Evolutionary conservation across 1,284 basidiomycete species (phyloP).

Genomic region (Sporisorium reilianum): DNA sequence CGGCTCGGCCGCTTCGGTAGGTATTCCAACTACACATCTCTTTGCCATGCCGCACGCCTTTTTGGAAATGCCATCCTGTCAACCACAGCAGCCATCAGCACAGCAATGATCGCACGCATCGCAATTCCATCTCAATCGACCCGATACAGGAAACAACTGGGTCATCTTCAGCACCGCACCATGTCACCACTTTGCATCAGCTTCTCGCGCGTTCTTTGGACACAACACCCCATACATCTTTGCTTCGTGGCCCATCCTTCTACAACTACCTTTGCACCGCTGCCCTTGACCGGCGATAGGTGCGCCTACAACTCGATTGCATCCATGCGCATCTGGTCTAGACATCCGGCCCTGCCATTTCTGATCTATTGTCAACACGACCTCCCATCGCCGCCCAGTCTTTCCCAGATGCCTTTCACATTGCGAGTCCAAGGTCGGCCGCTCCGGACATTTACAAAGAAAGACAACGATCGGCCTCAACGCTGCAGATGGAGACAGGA

Average conservation of each 20-base stretch:
- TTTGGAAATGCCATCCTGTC: not conserved
- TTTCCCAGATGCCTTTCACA: not conserved
- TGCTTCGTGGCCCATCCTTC: no score
- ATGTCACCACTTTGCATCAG: not conserved
- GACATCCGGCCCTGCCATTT: no score
- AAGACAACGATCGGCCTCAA: no score
- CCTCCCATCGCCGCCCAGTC: not conserved
- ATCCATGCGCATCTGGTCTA: not conserved
- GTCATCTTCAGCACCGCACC: not conserved
- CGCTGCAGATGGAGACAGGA: not conserved
- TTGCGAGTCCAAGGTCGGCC: not conserved
- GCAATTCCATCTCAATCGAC: not conserved
- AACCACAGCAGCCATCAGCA: not conserved
- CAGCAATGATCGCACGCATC: not conserved
- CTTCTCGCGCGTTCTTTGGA: not conserved
- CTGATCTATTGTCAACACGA: not conserved
- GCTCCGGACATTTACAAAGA: no score
- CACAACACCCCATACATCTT: not conserved
- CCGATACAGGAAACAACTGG: not conserved
- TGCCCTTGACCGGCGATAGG: not conserved
- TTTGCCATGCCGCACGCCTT: slow-evolving; percentile 2
- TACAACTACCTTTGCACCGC: not conserved
- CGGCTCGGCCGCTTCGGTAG: slow-evolving; percentile 54
- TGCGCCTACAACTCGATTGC: not conserved
- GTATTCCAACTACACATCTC: slow-evolving; percentile 12